Evolutionary conservation across 1,139 yeast genomes (phyloP).

Genomic region (Lodderomyces jiufengensis): DNA sequence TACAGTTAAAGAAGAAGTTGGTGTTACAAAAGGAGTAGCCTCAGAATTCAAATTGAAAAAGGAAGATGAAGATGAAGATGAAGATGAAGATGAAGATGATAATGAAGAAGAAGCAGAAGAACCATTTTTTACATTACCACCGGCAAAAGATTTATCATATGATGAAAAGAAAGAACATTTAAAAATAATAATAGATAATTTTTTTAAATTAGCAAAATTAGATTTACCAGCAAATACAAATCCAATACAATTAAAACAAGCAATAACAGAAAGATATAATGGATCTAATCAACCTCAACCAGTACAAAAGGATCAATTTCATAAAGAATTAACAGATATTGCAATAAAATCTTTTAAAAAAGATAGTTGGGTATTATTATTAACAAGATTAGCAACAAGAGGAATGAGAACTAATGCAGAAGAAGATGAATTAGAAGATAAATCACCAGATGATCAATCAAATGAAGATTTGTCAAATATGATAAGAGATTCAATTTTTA

Average conservation of each 20-base stretch:
- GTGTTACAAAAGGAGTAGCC: slow-evolving; percentile 6
- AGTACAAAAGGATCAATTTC: slow-evolving; percentile 14
- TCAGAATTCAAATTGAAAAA: slow-evolving; percentile 8
- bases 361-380: slow-evolving; percentile 74
- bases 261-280: no score
- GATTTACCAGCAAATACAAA: not conserved
- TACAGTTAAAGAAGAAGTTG: slow-evolving; percentile 5
- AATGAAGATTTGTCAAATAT: slow-evolving; percentile 49
- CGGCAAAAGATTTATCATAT: slow-evolving; percentile 48
- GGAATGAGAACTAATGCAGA: slow-evolving; percentile 49
- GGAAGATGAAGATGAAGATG: slow-evolving; percentile 9
- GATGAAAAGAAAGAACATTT: slow-evolving; percentile 54
- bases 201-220: slow-evolving; percentile 44
- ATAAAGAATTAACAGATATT: slow-evolving; percentile 44
- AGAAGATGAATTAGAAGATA: slow-evolving; percentile 19
- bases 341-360: slow-evolving; percentile 64
- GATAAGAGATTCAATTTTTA: slow-evolving; percentile 68
- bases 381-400: slow-evolving; percentile 76
- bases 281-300: slow-evolving; percentile 14
- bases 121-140: slow-evolving; percentile 53
- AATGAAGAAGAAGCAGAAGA: slow-evolving; percentile 35
- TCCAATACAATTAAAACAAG: not conserved
- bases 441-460: slow-evolving; percentile 17
- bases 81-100: slow-evolving; percentile 27
- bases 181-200: slow-evolving; percentile 49